These are phyloP conservation scores for Emergomyces africanus DNA, from an alignment of 2,329 filamentous ascomycete species.

Conservation along the genomic window DNA sequence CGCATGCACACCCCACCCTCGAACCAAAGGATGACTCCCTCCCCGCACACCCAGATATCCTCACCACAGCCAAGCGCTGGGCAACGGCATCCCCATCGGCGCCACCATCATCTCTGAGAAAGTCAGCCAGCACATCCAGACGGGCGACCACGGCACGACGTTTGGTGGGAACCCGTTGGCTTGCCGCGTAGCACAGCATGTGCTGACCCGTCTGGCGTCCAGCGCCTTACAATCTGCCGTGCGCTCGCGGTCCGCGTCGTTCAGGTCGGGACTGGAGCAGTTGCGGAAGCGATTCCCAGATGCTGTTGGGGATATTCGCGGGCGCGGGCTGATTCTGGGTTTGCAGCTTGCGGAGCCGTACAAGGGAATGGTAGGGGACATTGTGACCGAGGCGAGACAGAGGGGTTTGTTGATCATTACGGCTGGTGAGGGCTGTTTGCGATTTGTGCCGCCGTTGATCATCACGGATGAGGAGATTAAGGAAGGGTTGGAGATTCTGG, in stretches of 20 bases:
- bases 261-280: constrained; percentile 44
- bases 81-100: constrained; percentile 91
- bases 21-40: constrained; percentile 21
- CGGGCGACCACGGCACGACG: constrained; percentile 84
- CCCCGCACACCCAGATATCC: constrained; percentile 80
- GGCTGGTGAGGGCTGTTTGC: constrained; percentile 78
- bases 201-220: constrained; percentile 64
- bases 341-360: constrained; percentile 64
- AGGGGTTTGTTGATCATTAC: constrained; percentile 82
- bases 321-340: constrained; percentile 74
- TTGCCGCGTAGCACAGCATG: constrained; percentile 71
- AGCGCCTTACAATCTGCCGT: constrained; percentile 58
- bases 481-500: constrained; percentile 62
- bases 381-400: constrained; percentile 78
- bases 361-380: constrained; percentile 37
- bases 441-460: constrained; percentile 79
- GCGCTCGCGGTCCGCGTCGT: constrained; percentile 49
- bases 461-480: constrained; percentile 72
- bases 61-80: constrained; percentile 94
- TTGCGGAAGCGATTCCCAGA: constrained; percentile 52
- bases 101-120: constrained; percentile 57
- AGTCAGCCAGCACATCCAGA: constrained; percentile 56
- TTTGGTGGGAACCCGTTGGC: constrained; percentile 89
- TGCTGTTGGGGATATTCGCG: constrained; percentile 65
- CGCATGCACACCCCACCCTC: constrained; percentile 59